Evolutionary conservation across 225 moss, liverwort and hornwort species (phyloP), one percentile per base, ranked within the genome.

Genomic region (Polytrichum formosum): DNA sequence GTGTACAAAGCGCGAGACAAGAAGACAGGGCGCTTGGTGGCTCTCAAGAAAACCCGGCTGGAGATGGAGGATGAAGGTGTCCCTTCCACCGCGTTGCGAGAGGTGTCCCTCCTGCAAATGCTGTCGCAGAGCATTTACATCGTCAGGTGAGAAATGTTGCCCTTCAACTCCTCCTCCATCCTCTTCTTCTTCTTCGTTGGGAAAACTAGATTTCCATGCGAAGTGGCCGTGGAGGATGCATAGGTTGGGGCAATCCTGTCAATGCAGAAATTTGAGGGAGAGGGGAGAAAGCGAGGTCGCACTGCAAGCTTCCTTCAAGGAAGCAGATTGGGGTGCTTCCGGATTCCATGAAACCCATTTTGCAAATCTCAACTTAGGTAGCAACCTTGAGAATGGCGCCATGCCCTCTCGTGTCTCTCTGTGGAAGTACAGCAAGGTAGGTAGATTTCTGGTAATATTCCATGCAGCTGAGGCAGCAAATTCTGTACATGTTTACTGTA

Each of bases 11-110:
- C 86, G 58, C 80, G 83, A 61, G 78, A 86, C 71, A 86, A 83
- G 83, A 70, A 77, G 64, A 86, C 86, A 75, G 83, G 83, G 61
- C 86, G 80, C 68, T 82, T 86, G 23, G 86, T 86, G 61, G 86
- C 86, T 28, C 71, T 86, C 65, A 86, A 86, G 86, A 86, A 86
- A 67, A 86, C 86, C 67, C 78, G 83, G 83, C 80, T 86, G 71
- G 86, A 86, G 76, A 80, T 63, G 83, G 86, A 86, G 75, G 86
- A 86, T 25, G 86, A 86, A 78, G 86, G 86, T 16, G 83, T 86
- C n/a, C 86, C 86, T 0, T 86, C 83, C 19, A 86, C 86, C 22
- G 86, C 86, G 26, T 80, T 86, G 56, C 86, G 86, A 72, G 86
- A 86, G 71, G 83, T 86, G 35, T 86, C 86, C 68, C 83, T 86